Base-by-base conservation (phyloP, 2,329 filamentous ascomycete genomes). In the Phialophora chinensis region DNA sequence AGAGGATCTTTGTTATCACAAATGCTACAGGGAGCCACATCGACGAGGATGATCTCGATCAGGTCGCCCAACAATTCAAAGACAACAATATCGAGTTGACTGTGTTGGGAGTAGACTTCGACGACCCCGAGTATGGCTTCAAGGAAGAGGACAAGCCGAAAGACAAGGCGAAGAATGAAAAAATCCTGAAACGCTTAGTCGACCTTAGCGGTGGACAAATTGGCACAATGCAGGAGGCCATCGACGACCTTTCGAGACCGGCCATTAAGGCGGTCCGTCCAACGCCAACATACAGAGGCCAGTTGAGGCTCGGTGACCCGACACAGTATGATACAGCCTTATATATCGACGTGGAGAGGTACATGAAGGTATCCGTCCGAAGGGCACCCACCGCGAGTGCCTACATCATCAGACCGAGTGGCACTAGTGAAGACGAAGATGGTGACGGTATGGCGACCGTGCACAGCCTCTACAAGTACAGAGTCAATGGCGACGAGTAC, bases 71-170 rank as follows among this genome's bases (percentile, higher is more conserved):
- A 5, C 61, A 69, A 57, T 83, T 87, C 0, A 81, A 81, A 52
- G 92, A 92, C 75, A 91, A 91, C 69, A 85, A 90, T 8, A 95
- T 98, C 66, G 87, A 95, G 69, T 82, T 99, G 52, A 85, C 90
- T 1, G 81, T 98, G 11, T 80, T 98, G 90, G 95, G 95, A 14
- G 87, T 96, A 20, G 95, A 99, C 76, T 98, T 99, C 77, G 93
- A 99, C 75, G 93, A 97, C 76, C 76, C 87, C 0, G 93, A 96
- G 1, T 97, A 90, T 75, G 93, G 93, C 50, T 91, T 92, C 75
- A 96, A 96, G 77, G 94, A 98, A 79, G 93, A 97, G 77, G 87
- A 91, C 70, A 99, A 99, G 76, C 81, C 89, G 20, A 71, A 77
- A 0, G 76, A 78, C 60, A 98, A 98, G 84, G 80, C 79, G n/a